Base-by-base conservation (phyloP, 2,329 filamentous ascomycete genomes). In the Calonectria pseudoreteaudii region DNA sequence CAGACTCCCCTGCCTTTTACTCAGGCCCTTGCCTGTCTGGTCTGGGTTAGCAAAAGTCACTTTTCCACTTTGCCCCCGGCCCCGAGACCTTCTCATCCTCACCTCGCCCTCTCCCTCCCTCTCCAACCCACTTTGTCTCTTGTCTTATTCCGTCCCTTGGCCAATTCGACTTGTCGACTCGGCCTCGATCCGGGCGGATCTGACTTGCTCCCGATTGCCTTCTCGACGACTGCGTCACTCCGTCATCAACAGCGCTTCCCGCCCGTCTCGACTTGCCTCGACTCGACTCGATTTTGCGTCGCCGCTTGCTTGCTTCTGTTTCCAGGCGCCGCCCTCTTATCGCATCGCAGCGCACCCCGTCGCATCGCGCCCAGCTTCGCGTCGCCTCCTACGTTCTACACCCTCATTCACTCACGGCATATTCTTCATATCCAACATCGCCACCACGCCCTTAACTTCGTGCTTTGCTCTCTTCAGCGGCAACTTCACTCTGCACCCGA, bases 131-230 rank as follows among this genome's bases (percentile, higher is more conserved):
- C 70, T 41, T 72, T 36, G 28, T 72, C 67, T 77, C 62, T 74
- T 70, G 66, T 73, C 71, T 75, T 56, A 68, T 74, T 73, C 71
- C 67, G 66, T 75, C 72, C 67, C 75, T 75, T 75, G 72, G 53
- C 68, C 73, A 72, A 76, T 75, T 75, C 72, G 68, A 76, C 72
- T 74, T 44, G 68, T 76, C 67, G 67, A 76, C 70, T 78, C 68
- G 73, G 75, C 58, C 73, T 76, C 71, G 71, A 77, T 77, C 73
- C 70, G 69, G 77, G 67, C 71, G 70, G 66, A 67, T 74, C 72
- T 75, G 77, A 74, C 77, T 78, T 77, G 78, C 73, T 65, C 64
- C 72, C 62, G 72, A 73, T 71, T 73, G 28, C 74, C 66, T 75
- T 79, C 72, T 75, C 71, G 72, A 78, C 74, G 70, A 68, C 67